Base-by-base conservation (phyloP, 2,329 filamentous ascomycete species). In the Colletotrichum lini region DNA sequence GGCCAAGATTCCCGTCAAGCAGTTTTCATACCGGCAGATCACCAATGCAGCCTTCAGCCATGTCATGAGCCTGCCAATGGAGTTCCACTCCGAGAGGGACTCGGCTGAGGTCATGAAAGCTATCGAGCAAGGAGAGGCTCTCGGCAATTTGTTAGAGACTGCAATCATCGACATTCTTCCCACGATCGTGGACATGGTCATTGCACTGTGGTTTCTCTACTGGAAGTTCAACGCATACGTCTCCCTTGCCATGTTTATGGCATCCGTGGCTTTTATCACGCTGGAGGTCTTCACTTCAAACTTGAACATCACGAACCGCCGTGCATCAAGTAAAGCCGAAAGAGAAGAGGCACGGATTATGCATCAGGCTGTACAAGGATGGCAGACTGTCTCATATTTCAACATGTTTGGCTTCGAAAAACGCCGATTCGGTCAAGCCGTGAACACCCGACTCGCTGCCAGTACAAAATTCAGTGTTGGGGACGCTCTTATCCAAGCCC, bases 61-160 rank as follows among this genome's bases (percentile, higher is more conserved):
- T 69, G 86, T 94, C 44, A 90, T 94, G 86, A 84, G 83, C n/a
- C 83, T 93, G 0, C 91, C 90, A 0, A 91, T 91, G 82, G 90
- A 93, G 72, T 94, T 93, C 65, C 92, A 94, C 76, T 89, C 89
- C 21, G 86, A 87, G 60, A 91, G 92, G 73, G 86, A 88, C 65
- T 90, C 89, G 1, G 90, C 89, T 1, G 89, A 92, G 72, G 83
- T 94, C 0, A 88, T 90, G 78, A 88, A 89, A 73, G 87, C 90
- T 3, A 86, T 93, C n/a, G 84, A 87, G 61, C 90, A 92, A 74
- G 92, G 90, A 0, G 83, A 86, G 50, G 86, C 89, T 2, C 81
- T 93, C 15, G 88, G 88, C 52, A 83, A 87, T 47, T 79, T 93
- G 2, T 81, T 93, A 13, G 88, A 92, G 54, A 86, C 86, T 49